Evolutionary conservation across 2,329 filamentous ascomycete species (phyloP).

Genomic region (Pseudogymnoascus sp.): DNA sequence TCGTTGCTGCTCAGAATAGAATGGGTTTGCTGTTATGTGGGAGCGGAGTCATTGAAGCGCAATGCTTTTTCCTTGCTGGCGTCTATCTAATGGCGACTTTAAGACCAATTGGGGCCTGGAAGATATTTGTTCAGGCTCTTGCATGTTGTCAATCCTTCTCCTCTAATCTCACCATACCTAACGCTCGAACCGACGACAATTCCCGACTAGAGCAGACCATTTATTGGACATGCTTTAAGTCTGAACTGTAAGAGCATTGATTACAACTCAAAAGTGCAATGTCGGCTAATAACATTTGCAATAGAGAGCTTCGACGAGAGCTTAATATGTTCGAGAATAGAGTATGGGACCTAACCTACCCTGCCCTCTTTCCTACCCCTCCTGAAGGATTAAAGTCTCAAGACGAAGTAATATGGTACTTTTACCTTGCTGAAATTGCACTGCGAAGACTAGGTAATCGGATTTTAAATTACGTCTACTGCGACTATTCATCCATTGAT

Average conservation of each 20-base stretch:
- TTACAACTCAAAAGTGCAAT: neutral
- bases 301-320: conserved; percentile 38
- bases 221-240: conserved; percentile 51
- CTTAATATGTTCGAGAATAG: conserved; percentile 37
- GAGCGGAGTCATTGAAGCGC: conserved; percentile 39
- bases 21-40: conserved; percentile 38
- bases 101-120: conserved; percentile 43
- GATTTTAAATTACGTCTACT: conserved; percentile 26
- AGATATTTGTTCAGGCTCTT: conserved; percentile 44
- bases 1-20: conserved; percentile 42
- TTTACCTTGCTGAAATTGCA: conserved; percentile 49
- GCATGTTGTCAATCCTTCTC: conserved; percentile 39
- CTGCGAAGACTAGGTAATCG: conserved; percentile 37
- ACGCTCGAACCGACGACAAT: neutral
- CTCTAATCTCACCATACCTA: neutral
- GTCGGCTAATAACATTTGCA: neutral
- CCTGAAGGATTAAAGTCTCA: conserved; percentile 18
- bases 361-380: conserved; percentile 29
- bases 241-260: conserved; percentile 36
- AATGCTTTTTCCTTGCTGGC: conserved; percentile 44
- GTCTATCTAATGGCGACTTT: conserved; percentile 43
- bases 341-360: conserved; percentile 16
- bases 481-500: conserved; percentile 24
- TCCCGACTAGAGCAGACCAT: conserved; percentile 33
- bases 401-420: conserved; percentile 36